Conservation (phyloP, 1,284 basidiomycete species). For the Lentinula novae-zelandiae region DNA sequence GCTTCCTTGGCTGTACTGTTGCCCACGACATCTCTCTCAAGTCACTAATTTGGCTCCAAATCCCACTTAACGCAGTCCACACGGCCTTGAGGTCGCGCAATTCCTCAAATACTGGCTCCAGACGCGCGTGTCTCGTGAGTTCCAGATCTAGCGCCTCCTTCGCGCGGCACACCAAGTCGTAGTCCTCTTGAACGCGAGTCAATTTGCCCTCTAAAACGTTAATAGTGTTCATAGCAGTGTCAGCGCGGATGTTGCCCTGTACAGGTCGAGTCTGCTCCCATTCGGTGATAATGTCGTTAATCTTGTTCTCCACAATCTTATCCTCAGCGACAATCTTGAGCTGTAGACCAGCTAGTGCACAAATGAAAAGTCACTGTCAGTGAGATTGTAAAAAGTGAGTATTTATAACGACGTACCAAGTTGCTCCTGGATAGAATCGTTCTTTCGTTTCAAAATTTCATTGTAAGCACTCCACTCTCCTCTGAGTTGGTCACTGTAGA, state of each 20-base stretch:
- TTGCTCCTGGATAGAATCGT: conserved; percentile 97
- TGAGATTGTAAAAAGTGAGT: conserved; percentile 3
- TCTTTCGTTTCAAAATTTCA: conserved; percentile 97
- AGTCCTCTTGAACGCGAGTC: conserved; percentile 87
- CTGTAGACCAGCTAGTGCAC: conserved; percentile 78
- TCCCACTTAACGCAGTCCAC: conserved; percentile 97
- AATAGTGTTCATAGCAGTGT: conserved; percentile 93
- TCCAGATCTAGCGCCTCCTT: conserved; percentile 97
- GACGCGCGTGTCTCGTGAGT: conserved; percentile 83
- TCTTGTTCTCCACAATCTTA: conserved; percentile 94
- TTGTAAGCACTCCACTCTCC: conserved; percentile 99
- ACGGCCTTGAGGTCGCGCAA: conserved; percentile 95
- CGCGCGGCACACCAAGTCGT: conserved; percentile 89
- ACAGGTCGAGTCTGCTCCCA: conserved; percentile 97
- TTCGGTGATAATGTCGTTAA: conserved; percentile 84
- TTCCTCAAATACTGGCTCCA: conserved; percentile 94
- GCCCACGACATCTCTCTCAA: conserved; percentile 89
- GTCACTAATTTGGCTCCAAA: conserved; percentile 93
- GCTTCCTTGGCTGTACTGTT: conserved; percentile 89
- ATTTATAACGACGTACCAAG: conserved; percentile 50
- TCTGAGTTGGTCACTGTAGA: conserved; percentile 95
- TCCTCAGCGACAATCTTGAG: conserved; percentile 99
- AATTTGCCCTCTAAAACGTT: conserved; percentile 92
- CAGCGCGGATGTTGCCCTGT: conserved; percentile 93
- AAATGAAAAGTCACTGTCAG: conserved; percentile 5